A percentile compares a stretch with the other conserved stretches of the same genome.
These are phyloP conservation scores for Inonotus hispidus DNA, from an alignment of 1,284 basidiomycete genomes.

Conservation along the genomic window DNA sequence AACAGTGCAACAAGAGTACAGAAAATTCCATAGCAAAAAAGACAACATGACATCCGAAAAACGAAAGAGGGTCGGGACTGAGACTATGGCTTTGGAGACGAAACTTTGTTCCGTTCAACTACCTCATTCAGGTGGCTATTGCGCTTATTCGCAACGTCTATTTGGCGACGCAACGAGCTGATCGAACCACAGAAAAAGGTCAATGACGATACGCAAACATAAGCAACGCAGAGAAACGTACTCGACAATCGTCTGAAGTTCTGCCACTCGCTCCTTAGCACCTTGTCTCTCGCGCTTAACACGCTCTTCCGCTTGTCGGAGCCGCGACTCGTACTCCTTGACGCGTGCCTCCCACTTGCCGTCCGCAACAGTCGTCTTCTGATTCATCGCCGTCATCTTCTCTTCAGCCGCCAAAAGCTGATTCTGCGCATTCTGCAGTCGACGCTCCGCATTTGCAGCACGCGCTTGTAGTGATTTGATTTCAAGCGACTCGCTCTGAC, in stretches of 20 bases:
- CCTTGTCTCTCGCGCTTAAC: slow-evolving; percentile 95
- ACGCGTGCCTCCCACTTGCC: slow-evolving; percentile 90
- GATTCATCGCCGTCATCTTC: slow-evolving; percentile 67
- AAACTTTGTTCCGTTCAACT: slow-evolving; percentile 43
- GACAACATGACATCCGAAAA: not conserved
- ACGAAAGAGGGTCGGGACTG: not conserved
- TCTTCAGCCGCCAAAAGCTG: slow-evolving; percentile 81
- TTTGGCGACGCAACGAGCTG: slow-evolving; percentile 64
- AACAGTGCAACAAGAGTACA: slow-evolving; percentile 4
- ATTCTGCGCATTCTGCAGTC: slow-evolving; percentile 75
- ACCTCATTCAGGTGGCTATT: slow-evolving; percentile 63
- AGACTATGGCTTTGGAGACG: slow-evolving; percentile 13
- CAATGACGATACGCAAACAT: not conserved
- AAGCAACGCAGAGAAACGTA: slow-evolving; percentile 32
- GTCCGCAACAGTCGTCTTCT: slow-evolving; percentile 66
- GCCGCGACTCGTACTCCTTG: slow-evolving; percentile 81
- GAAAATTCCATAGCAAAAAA: slow-evolving; percentile 1
- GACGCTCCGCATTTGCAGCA: slow-evolving; percentile 77
- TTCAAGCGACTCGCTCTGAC: slow-evolving; percentile 65
- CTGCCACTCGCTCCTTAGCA: slow-evolving; percentile 76
- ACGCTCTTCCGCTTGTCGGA: slow-evolving; percentile 87
- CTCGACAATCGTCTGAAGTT: slow-evolving; percentile 69
- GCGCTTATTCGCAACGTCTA: slow-evolving; percentile 65
- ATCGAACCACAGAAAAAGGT: slow-evolving; percentile 11
- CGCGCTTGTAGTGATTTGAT: slow-evolving; percentile 66